Evolutionary conservation across 257 asterid genomes (phyloP), one percentile per base, ranked within the genome.

Genomic region (Solanum clarkiae): DNA sequence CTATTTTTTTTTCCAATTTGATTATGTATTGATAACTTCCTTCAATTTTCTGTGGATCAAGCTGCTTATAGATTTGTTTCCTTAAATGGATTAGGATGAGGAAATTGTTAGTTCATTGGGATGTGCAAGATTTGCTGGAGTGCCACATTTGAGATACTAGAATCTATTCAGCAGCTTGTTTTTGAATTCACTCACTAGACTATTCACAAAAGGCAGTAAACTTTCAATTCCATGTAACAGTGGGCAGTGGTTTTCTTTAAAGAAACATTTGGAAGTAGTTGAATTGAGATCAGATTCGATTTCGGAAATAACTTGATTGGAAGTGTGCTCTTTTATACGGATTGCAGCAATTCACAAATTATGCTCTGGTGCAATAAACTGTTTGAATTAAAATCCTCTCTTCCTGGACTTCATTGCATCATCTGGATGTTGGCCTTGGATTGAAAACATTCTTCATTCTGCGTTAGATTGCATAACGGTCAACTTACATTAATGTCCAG

Each of bases 11-110:
- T 17, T 13, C 63, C 26, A 29, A 29, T 77, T 77, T 77, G 63
- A 26, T 51, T 24, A 15, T 6, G 9, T 77, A 26, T 26, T 77
- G 60, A 51, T 77, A 77, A 77, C 63, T 51, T 32, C 4, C 36
- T 32, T 77, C 82, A 77, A 77, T 77, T 77, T 77, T 53, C 63
- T 77, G 82, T 77, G 82, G 47, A 51, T 77, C 45, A 13, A 29
- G 63, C 82, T 77, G 14, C 45, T 77, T 77, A 75, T 75, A 77
- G 82, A 24, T n/a, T 56, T 70, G 85, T 56, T 86, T 47, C 70
- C 84, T 71, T 84, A 85, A 86, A 72, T 84, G 88, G 87, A 84
- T 81, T 15, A 17, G 40, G 83, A 62, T 85, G 86, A 66, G 86
- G 90, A 84, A 65, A 83, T 87, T 80, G 22, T 77, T 84, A 82